Base-by-base conservation (phyloP, 371 early-diverging fungal genomes). In the Lichtheimia hyalospora region DNA sequence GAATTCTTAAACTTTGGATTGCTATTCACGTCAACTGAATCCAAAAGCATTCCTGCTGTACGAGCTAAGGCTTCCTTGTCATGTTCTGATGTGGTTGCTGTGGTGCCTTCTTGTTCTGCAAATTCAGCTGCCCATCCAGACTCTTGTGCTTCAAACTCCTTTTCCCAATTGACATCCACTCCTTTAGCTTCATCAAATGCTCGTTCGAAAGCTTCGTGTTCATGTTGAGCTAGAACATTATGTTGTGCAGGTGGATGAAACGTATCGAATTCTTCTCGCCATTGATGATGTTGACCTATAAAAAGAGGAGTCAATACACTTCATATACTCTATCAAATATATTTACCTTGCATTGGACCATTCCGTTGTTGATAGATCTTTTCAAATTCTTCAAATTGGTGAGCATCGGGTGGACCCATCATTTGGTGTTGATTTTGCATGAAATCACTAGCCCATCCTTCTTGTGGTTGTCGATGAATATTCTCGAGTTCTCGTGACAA, bases 1-100 rank as follows among this genome's bases (percentile, higher is more conserved):
- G 95, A 96, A 51, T 90, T 82, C 64, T 91, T 90, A 66, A 98
- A 94, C 69, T 97, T 96, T 18, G 96, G 94, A 52, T 95, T 95
- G 52, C 80, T 70, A 4, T 90, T 80, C 13, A 69, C 72, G 50
- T 87, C 83, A 5, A 96, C 90, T 6, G 91, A 83, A 49, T 92
- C 89, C 10, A 96, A 64, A 13, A 96, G 77, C 67, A 89, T 77
- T 12, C 89, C 92, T 4, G 98, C 98, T 2, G 94, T 92, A 53
- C 84, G 82, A 3, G 96, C 89, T 18, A 97, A 80, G 7, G 89
- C 90, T 69, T 94, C 88, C 49, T 68, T 63, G 6, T 57, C 63
- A 7, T 16, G 54, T 18, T 56, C 64, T 1, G 39, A 54, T 10
- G 65, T 60, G 15, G 51, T 49, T 16, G 49, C 25, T 21, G 52